Evolutionary conservation across 441 rosid species (phyloP), one percentile per base, ranked within the genome.

Genomic region (Breynia disticha): DNA sequence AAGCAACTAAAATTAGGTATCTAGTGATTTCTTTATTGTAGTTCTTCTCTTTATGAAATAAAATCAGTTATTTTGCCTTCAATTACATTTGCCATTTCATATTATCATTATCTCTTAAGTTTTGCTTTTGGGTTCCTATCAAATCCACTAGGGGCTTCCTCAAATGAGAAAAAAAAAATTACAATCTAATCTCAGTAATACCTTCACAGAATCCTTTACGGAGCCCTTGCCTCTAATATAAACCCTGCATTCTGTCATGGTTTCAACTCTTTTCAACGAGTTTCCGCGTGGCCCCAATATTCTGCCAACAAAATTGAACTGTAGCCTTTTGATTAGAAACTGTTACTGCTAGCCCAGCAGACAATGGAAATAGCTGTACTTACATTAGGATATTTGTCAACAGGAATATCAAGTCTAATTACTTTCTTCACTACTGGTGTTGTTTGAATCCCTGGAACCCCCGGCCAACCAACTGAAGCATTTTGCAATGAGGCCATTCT

Each of bases 261-360:
- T 80, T 70, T 93, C 99, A 46, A 88, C 91, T 75, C 97, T 79
- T 75, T 93, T 93, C 55, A 93, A 77, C 66, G 97, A 93, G 74
- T 93, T 88, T 44, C 99, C 99, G 8, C 99, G 83, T 13, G 97
- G 97, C 60, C 97, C 99, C 68, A 93, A 73, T 71, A 93, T 79
- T 57, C 96, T 76, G 42, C 99, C 99, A 63, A 89, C 97, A 73
- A 93, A 93, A 69, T 93, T 86, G 59, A 70, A 88, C 97, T 88
- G 91, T 68, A 41, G 74, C 19, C 48, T 8, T 54, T 16, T 52
- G 38, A 62, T 71, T 74, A 69, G 77, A 72, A 50, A 55, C 48
- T 17, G 54, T 41, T 12, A 41, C 44, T 11, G n/a, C 10, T 41
- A 41, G 44, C 37, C 54, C 4, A 46, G 52, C 39, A 52, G 17